Percentiles rank a stretch among this genome's conserved stretches.
Evolutionary conservation across 768 basidiomycete species (phyloP).

Genomic region (Agrocybe praecox): DNA sequence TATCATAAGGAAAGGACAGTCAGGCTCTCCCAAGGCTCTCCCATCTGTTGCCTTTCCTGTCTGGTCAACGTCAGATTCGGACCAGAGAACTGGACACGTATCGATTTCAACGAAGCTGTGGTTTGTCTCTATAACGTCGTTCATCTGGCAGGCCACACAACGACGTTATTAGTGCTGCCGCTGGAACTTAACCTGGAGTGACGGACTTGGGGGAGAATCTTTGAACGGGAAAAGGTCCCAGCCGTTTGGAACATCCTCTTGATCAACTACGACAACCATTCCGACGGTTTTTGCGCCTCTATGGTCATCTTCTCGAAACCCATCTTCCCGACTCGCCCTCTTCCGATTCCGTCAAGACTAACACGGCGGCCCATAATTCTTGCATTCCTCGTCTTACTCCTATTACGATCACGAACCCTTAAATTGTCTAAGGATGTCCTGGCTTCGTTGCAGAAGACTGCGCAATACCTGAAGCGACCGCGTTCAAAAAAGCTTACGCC

Average conservation of each 20-base stretch:
- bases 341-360: slow-evolving; percentile 15
- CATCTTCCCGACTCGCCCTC: slow-evolving; percentile 13
- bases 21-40: neutral
- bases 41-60: neutral
- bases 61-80: neutral
- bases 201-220: neutral
- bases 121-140: neutral
- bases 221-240: neutral
- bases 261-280: neutral
- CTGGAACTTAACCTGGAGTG: neutral
- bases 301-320: slow-evolving; percentile 18
- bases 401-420: slow-evolving; percentile 50
- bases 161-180: neutral
- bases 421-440: slow-evolving; percentile 32
- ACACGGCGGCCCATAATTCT: slow-evolving; percentile 35
- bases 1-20: neutral
- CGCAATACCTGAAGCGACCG: slow-evolving; percentile 14
- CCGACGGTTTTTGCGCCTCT: neutral
- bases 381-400: slow-evolving; percentile 46
- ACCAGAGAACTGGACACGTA: neutral
- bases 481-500: slow-evolving; percentile 27
- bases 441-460: slow-evolving; percentile 22
- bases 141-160: neutral
- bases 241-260: neutral
- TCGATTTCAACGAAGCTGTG: neutral